Percentiles rank a stretch among this genome's conserved stretches.
These are phyloP conservation scores for Glycyrrhiza uralensis DNA, from an alignment of 306 rosid genomes.

Conservation along the genomic window DNA sequence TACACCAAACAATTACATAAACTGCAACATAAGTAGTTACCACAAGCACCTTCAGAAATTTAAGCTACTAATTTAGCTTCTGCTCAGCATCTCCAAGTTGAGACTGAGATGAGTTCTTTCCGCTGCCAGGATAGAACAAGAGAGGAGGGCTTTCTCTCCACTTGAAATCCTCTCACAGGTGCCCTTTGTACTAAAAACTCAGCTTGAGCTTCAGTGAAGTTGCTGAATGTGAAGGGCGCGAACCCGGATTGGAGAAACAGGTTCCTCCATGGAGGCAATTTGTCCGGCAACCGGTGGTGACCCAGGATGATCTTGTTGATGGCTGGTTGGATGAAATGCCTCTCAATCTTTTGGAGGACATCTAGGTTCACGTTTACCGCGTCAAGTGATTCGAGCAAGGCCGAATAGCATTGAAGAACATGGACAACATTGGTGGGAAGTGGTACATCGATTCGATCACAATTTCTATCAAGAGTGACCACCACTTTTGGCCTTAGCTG, in stretches of 20 bases:
- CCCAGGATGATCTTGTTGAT: conserved; percentile 60
- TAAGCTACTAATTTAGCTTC: conserved; percentile 22
- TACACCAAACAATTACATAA: conserved; percentile 62
- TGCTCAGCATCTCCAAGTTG: conserved; percentile 81
- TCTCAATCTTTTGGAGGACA: conserved; percentile 72
- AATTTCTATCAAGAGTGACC: conserved; percentile 60
- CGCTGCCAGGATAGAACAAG: conserved; percentile 86
- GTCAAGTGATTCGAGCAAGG: conserved; percentile 80
- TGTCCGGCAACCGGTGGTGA: conserved; percentile 44
- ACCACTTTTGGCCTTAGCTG: conserved; percentile 72
- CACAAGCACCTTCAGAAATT: conserved; percentile 48
- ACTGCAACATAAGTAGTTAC: conserved; percentile 39
- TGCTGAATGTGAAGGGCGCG: conserved; percentile 71
- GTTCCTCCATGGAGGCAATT: conserved; percentile 59
- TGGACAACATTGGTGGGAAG: conserved; percentile 55
- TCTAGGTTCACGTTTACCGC: conserved; percentile 71
- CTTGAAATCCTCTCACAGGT: conserved; percentile 79
- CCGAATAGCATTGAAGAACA: conserved; percentile 56
- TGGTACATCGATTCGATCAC: conserved; percentile 56
- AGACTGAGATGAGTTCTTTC: conserved; percentile 74
- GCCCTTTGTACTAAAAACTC: conserved; percentile 85
- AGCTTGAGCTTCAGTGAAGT: conserved; percentile 84
- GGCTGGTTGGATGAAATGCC: conserved; percentile 71
- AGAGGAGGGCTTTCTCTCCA: conserved; percentile 73
- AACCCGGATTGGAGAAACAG: conserved; percentile 68